These are phyloP conservation scores for Suhomyces coccinellae DNA, from an alignment of 1,139 yeast genomes.

Conservation along the genomic window DNA sequence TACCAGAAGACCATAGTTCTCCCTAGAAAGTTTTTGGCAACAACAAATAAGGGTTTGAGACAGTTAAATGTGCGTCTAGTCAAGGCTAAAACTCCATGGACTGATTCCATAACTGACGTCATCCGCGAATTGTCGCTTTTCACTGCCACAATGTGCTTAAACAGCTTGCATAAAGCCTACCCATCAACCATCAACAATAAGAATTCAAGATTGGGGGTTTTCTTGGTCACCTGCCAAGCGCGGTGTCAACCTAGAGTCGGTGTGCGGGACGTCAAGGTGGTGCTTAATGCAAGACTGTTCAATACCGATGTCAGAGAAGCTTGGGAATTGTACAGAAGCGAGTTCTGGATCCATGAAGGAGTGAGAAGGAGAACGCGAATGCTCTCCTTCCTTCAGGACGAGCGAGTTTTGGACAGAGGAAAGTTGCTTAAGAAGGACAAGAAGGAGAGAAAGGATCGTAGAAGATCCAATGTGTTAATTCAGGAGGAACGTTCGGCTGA, in stretches of 20 bases:
- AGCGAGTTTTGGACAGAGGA: conserved; percentile 21
- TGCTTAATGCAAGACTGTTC: conserved; percentile 78
- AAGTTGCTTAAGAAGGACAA: conserved; percentile 37
- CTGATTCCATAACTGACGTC: conserved; percentile 52
- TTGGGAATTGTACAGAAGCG: conserved; percentile 93
- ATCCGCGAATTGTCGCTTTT: conserved; percentile 41
- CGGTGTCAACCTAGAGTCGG: conserved; percentile 50
- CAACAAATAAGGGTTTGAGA: conserved; percentile 84
- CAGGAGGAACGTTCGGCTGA: neutral
- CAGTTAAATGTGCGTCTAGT: conserved; percentile 79
- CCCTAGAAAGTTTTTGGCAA: conserved; percentile 73
- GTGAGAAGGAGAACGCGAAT: conserved; percentile 58
- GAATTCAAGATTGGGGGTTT: conserved; percentile 40
- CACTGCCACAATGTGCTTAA: conserved; percentile 28
- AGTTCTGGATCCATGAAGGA: conserved; percentile 89
- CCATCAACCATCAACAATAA: conserved; percentile 36
- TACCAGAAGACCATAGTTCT: conserved; percentile 80
- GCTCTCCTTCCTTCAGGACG: conserved; percentile 31
- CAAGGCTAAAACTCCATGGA: conserved; percentile 60
- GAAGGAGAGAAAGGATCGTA: conserved; percentile 39
- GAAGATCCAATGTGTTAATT: conserved; percentile 19
- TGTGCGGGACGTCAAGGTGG: conserved; percentile 61
- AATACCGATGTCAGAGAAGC: conserved; percentile 84
- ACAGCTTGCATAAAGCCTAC: conserved; percentile 35
- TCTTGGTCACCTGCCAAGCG: conserved; percentile 45